Evolutionary conservation across 257 asterid species (phyloP).

Genomic region (Lavandula angustifolia): DNA sequence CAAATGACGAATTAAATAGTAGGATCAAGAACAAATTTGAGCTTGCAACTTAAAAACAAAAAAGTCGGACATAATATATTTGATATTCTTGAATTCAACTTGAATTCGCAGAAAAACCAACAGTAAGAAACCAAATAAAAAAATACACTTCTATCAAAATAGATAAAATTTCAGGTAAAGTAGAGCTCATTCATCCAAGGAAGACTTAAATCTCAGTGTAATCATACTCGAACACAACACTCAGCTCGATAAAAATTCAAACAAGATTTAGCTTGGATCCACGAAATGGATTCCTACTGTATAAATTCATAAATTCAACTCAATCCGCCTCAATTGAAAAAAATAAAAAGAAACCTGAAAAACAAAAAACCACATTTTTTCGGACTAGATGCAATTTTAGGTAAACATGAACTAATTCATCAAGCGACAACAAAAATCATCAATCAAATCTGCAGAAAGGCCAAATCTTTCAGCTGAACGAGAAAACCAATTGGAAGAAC

Average conservation of each 20-base stretch:
- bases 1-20: not conserved
- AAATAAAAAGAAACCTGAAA: not conserved
- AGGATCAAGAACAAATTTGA: not conserved
- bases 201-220: no score
- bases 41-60: not conserved
- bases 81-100: not conserved
- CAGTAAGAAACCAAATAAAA: not conserved
- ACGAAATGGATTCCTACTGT: not conserved
- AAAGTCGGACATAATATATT: not conserved
- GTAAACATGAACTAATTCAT: not conserved
- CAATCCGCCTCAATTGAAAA: not conserved
- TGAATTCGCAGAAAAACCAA: not conserved
- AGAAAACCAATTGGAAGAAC: slow-evolving; percentile 12
- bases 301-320: not conserved
- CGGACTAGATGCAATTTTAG: not conserved
- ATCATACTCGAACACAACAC: not conserved
- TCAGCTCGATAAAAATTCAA: not conserved
- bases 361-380: not conserved
- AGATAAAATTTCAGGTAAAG: not conserved
- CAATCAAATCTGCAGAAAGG: not conserved
- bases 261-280: not conserved
- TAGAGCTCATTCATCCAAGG: not conserved
- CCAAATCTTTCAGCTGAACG: not conserved
- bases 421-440: not conserved
- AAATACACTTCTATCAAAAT: not conserved